phyloP scores from a whole-genome alignment of 805 yeast genomes.

The Starmerella lactis-condensi region DNA sequence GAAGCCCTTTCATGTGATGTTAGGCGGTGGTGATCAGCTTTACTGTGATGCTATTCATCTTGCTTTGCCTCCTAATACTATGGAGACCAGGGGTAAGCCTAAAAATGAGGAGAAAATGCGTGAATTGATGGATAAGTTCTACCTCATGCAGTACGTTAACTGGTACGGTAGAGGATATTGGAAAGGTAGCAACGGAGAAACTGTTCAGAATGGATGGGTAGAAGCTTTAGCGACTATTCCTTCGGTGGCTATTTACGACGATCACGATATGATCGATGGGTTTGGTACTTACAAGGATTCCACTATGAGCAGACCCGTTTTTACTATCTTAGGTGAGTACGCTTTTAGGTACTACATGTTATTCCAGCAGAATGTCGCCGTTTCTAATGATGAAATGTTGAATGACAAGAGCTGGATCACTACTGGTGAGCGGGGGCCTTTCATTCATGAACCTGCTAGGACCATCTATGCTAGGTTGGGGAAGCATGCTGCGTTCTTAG shows the following conservation, averaged over 20 bases:
- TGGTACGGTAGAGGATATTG: constrained; percentile 90
- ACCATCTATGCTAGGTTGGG: constrained; percentile 64
- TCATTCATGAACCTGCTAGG: constrained; percentile 44
- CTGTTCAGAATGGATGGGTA: constrained; percentile 52
- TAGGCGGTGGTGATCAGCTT: constrained; percentile 95
- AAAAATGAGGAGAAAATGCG: constrained; percentile 27
- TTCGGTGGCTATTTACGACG: constrained; percentile 70
- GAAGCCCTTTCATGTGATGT: constrained; percentile 71
- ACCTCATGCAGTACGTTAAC: constrained; percentile 50
- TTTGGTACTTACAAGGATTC: constrained; percentile 69
- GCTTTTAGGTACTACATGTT: constrained; percentile 79
- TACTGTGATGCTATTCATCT: constrained; percentile 68
- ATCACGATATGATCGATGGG: constrained; percentile 93
- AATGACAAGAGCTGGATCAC: constrained; percentile 44
- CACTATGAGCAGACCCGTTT: constrained; percentile 56
- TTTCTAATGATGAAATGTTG: constrained; percentile 26
- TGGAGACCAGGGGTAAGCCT: constrained; percentile 33
- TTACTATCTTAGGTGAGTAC: constrained; percentile 50
- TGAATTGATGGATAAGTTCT: constrained; percentile 43
- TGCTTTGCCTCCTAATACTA: constrained; percentile 21
- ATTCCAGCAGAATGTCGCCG: constrained; percentile 68
- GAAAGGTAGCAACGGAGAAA: constrained; percentile 48
- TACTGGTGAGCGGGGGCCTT: constrained; percentile 44
- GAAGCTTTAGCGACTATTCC: constrained; percentile 70
- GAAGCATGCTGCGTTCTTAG: constrained; percentile 47